Evolutionary conservation across 805 yeast genomes (phyloP).

Genomic region (Cyberlindnera lachancei): DNA sequence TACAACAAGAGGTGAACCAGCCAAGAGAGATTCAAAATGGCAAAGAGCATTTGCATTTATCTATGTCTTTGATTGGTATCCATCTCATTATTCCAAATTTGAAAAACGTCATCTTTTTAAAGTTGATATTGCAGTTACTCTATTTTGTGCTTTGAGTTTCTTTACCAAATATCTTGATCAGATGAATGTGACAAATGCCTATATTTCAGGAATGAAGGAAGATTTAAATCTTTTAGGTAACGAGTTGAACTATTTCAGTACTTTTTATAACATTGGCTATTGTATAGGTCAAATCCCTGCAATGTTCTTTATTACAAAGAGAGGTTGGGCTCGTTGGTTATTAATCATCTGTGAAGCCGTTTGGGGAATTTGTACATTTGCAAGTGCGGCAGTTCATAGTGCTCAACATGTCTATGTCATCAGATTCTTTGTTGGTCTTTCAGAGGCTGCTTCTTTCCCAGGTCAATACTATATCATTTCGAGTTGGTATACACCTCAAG

Average conservation of each 20-base stretch:
- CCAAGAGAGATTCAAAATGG: too few species aligned
- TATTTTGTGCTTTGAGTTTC: constrained; percentile 10
- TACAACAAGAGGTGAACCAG: too few species aligned
- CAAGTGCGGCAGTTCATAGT: neutral
- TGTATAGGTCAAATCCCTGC: constrained; percentile 5
- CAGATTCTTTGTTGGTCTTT: constrained; percentile 55
- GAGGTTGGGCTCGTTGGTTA: constrained; percentile 1
- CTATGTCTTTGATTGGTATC: neutral
- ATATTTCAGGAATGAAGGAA: constrained; percentile 52
- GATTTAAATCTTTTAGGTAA: constrained; percentile 50
- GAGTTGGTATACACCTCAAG: constrained; percentile 45
- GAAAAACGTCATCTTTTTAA: constrained; percentile 9
- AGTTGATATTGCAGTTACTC: constrained; percentile 8
- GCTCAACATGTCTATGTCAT: constrained; percentile 30
- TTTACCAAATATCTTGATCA: constrained; percentile 47
- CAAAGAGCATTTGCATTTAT: too few species aligned
- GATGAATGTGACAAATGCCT: constrained; percentile 53
- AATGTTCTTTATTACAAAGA: constrained; percentile 18
- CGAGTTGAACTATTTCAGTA: constrained; percentile 46
- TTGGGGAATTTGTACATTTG: constrained; percentile 1
- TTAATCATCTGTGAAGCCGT: constrained; percentile 1
- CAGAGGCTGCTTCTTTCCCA: constrained; percentile 57
- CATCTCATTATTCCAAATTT: neutral
- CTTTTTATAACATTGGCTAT: constrained; percentile 30
- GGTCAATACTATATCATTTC: constrained; percentile 51